phyloP scores from a whole-genome alignment of 2,329 filamentous ascomycete species.

The Trichoderma polysporum region DNA sequence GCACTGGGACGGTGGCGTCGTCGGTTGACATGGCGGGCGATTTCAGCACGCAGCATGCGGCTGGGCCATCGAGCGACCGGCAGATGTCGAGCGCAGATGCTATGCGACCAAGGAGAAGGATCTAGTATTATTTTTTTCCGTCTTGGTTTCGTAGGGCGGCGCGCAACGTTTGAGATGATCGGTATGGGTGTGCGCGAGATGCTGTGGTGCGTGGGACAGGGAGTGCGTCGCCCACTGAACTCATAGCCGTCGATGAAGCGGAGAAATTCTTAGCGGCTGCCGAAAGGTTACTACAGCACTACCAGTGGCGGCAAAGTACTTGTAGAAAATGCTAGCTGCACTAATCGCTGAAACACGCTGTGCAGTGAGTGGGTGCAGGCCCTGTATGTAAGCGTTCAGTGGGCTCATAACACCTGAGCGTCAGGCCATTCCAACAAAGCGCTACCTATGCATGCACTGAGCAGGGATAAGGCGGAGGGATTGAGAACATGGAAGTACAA shows the following conservation, averaged over 20 bases:
- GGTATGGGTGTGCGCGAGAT: conserved; percentile 21
- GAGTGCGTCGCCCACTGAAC: conserved; percentile 21
- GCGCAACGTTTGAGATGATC: conserved; percentile 19
- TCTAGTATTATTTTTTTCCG: not conserved
- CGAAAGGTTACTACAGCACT: not conserved
- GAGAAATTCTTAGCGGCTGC: conserved; percentile 31
- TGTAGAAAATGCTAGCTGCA: not conserved
- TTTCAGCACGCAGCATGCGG: conserved; percentile 39
- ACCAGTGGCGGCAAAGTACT: not conserved
- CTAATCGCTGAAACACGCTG: conserved; percentile 6
- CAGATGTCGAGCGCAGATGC: conserved; percentile 16
- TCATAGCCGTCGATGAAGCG: conserved; percentile 24
- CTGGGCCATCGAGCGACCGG: conserved; percentile 35
- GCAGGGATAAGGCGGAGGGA: conserved; percentile 1
- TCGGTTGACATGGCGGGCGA: conserved; percentile 54
- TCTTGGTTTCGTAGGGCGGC: not conserved
- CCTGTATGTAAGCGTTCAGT: not conserved
- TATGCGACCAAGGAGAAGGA: conserved; percentile 18
- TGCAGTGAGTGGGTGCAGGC: not conserved
- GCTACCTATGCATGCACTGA: conserved; percentile 17
- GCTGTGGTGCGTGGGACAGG: conserved; percentile 23
- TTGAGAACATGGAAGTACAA: too few species aligned
- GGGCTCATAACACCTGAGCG: conserved; percentile 16
- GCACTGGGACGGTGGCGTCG: conserved; percentile 50
- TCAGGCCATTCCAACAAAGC: conserved; percentile 13